Conservation (phyloP, 2,329 filamentous ascomycete species). For the Sordariomycetes sp. region DNA sequence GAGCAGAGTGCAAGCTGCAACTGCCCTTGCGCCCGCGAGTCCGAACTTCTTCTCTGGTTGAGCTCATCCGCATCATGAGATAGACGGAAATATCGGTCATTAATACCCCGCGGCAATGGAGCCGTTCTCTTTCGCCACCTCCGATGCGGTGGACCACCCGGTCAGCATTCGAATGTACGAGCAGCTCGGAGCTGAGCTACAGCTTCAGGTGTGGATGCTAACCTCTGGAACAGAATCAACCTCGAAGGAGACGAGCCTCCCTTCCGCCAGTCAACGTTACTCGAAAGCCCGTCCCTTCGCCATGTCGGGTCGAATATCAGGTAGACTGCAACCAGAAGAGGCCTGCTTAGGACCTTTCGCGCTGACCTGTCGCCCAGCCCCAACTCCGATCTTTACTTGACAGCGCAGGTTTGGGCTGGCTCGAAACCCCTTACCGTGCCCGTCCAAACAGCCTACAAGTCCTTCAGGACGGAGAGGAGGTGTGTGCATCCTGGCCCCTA, state of each 20-base stretch:
- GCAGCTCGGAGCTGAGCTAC: slow-evolving; percentile 1
- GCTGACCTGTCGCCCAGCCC: slow-evolving; percentile 34
- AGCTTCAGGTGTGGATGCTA: background rate
- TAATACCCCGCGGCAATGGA: slow-evolving; percentile 52
- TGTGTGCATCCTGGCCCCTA: slow-evolving; percentile 15
- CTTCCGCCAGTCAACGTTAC: slow-evolving; percentile 52
- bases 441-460: slow-evolving; percentile 84
- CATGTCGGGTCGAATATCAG: slow-evolving; percentile 80
- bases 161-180: slow-evolving; percentile 55
- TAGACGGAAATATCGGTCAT: background rate
- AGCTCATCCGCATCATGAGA: background rate
- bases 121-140: slow-evolving; percentile 89
- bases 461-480: slow-evolving; percentile 67
- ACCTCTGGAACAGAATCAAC: slow-evolving; percentile 18
- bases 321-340: slow-evolving; percentile 25
- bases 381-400: slow-evolving; percentile 84
- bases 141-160: slow-evolving; percentile 69
- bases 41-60: background rate
- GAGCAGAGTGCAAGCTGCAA: background rate
- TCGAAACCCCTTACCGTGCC: slow-evolving; percentile 91
- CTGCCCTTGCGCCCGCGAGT: background rate
- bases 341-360: background rate
- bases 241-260: slow-evolving; percentile 32
- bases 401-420: slow-evolving; percentile 87
- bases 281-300: slow-evolving; percentile 69